These are phyloP conservation scores for Metschnikowia cerradonensis DNA, from an alignment of 805 yeast genomes.

Conservation along the genomic window DNA sequence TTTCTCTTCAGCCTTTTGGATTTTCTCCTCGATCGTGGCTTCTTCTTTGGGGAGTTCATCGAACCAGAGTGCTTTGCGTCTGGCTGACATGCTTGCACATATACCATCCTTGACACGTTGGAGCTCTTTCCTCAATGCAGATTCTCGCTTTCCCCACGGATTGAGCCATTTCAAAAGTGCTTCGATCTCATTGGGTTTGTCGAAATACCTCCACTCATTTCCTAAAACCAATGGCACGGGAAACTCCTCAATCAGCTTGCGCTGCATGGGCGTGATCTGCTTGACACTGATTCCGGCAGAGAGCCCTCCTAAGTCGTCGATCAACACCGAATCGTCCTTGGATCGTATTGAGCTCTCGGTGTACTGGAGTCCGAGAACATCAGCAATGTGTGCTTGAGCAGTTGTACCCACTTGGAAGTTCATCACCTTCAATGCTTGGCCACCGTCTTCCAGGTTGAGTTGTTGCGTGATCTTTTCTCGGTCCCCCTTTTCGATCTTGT, in stretches of 20 bases:
- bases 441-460: slow-evolving; percentile 9
- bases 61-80: slow-evolving; percentile 51
- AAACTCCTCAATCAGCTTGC: slow-evolving; percentile 66
- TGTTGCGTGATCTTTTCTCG: slow-evolving; percentile 10
- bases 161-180: slow-evolving; percentile 62
- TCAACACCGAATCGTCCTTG: slow-evolving; percentile 5
- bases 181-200: slow-evolving; percentile 54
- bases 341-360: slow-evolving; percentile 15
- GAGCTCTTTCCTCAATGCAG: slow-evolving; percentile 59
- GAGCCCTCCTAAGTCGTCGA: slow-evolving; percentile 15
- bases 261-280: slow-evolving; percentile 38
- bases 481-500: slow-evolving; percentile 14
- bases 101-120: slow-evolving; percentile 49
- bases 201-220: slow-evolving; percentile 69
- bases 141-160: slow-evolving; percentile 72
- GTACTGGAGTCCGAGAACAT: slow-evolving; percentile 4
- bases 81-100: slow-evolving; percentile 50
- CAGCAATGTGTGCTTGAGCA: slow-evolving; percentile 1
- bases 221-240: slow-evolving; percentile 51
- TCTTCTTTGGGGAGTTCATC: slow-evolving; percentile 36
- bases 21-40: slow-evolving; percentile 12
- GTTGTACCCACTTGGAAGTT: slow-evolving; percentile 18
- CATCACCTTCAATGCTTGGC: slow-evolving; percentile 17
- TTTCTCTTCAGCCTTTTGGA: slow-evolving; percentile 9
- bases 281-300: slow-evolving; percentile 14